Conservation (phyloP, 2,329 filamentous ascomycete genomes). For the Bipolaris victoriae region DNA sequence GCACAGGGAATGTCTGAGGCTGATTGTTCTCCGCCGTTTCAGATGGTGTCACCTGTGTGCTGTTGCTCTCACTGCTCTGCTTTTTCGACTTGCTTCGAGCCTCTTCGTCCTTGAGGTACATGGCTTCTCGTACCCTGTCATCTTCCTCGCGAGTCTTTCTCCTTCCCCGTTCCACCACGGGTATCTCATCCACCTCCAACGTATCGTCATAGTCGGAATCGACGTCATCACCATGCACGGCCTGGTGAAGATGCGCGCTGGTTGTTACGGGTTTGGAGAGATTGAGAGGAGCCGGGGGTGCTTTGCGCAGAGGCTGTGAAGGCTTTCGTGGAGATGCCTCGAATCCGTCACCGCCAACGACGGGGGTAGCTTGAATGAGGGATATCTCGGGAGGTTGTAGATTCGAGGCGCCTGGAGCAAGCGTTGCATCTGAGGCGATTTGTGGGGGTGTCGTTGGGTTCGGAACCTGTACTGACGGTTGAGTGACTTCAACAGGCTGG, state of each 20-base stretch:
- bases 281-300: conserved; percentile 83
- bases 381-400: conserved; percentile 45
- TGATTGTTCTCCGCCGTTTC: conserved; percentile 26
- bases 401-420: conserved; percentile 20
- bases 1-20: conserved; percentile 24
- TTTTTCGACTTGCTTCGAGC: conserved; percentile 76
- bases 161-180: conserved; percentile 69
- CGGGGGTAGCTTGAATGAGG: conserved; percentile 49
- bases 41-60: conserved; percentile 44
- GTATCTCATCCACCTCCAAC: conserved; percentile 70
- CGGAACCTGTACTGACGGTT: conserved; percentile 18
- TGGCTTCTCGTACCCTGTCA: conserved; percentile 74
- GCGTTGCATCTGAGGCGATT: conserved; percentile 12
- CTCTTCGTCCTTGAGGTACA: conserved; percentile 71
- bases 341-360: conserved; percentile 46
- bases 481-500: conserved; percentile 19
- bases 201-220: conserved; percentile 86
- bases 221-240: conserved; percentile 63
- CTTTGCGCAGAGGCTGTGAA: conserved; percentile 68
- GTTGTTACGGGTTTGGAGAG: conserved; percentile 59
- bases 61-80: conserved; percentile 63
- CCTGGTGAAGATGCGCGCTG: conserved; percentile 54
- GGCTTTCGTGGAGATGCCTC: conserved; percentile 43
- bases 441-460: conserved; percentile 22
- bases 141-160: conserved; percentile 88